phyloP scores from a whole-genome alignment of 192 early-diverging fungal genomes.

The Backusella morwellensis region DNA sequence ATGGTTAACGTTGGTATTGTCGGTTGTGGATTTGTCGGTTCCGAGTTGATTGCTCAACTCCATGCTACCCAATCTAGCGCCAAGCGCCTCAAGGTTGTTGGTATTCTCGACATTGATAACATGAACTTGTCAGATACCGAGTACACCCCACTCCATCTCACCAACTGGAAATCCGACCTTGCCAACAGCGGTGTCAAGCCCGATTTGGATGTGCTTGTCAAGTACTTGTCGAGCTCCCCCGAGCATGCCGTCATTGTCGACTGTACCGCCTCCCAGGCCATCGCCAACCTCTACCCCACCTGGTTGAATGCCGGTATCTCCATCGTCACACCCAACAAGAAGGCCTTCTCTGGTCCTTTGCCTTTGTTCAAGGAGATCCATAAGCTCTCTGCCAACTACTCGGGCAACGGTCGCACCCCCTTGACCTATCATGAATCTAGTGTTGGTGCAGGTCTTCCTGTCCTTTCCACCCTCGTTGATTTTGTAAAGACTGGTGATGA shows the following conservation, averaged over 20 bases:
- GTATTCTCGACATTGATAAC: constrained; percentile 72
- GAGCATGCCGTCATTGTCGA: constrained; percentile 80
- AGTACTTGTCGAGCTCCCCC: constrained; percentile 47
- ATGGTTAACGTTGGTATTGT: constrained; percentile 88
- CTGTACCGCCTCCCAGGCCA: constrained; percentile 81
- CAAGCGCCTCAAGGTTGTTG: constrained; percentile 66
- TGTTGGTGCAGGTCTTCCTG: constrained; percentile 96
- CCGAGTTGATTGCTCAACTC: constrained; percentile 86
- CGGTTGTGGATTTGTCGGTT: constrained; percentile 93
- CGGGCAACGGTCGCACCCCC: constrained; percentile 45
- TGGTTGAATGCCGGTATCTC: constrained; percentile 80
- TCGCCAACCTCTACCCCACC: constrained; percentile 79
- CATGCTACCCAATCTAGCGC: constrained; percentile 41
- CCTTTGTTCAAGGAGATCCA: constrained; percentile 75
- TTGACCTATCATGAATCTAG: constrained; percentile 91
- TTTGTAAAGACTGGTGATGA: constrained; percentile 91
- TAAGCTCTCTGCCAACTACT: constrained; percentile 40
- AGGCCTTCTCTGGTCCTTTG: constrained; percentile 82
- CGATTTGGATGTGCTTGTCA: constrained; percentile 54
- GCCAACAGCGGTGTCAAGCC: constrained; percentile 31
- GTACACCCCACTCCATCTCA: constrained; percentile 45
- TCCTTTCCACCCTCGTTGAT: constrained; percentile 87
- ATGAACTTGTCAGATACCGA: constrained; percentile 57
- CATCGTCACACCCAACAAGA: constrained; percentile 98
- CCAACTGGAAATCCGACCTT: constrained; percentile 51